Evolutionary conservation across 1,284 basidiomycete genomes (phyloP).

Genomic region (Gomphus sp.): DNA sequence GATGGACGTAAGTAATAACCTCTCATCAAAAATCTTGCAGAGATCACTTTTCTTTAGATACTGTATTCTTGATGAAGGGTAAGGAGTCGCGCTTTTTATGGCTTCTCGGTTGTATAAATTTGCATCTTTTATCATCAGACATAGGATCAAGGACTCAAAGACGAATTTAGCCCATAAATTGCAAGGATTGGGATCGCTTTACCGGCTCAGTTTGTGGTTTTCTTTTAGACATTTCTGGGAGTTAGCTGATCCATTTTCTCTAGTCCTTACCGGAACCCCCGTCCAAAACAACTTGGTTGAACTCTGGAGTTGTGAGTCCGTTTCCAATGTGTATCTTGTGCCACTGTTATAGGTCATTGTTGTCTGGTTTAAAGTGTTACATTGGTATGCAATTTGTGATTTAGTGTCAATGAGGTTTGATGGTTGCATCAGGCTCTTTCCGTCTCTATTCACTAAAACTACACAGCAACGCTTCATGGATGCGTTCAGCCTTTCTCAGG

Average conservation of each 20-base stretch:
- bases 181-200: conserved; percentile 37
- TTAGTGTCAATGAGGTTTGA: conserved; percentile 12
- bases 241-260: neutral
- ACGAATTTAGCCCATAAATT: conserved; percentile 35
- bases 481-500: conserved; percentile 41
- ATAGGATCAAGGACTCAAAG: conserved; percentile 49
- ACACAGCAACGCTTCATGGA: conserved; percentile 40
- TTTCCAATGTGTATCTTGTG: neutral
- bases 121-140: conserved; percentile 16
- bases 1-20: conserved; percentile 33
- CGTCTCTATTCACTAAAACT: conserved; percentile 38
- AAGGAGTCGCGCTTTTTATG: neutral
- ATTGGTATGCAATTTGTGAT: conserved; percentile 22
- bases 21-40: neutral
- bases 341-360: neutral
- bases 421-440: conserved; percentile 30
- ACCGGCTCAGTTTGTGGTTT: conserved; percentile 34
- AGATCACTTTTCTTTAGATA: conserved; percentile 20
- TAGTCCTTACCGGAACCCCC: conserved; percentile 54
- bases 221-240: neutral
- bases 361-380: conserved; percentile 23
- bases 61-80: conserved; percentile 50
- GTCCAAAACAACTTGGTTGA: conserved; percentile 57
- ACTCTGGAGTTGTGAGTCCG: conserved; percentile 31
- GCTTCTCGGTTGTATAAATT: neutral